phyloP scores from a whole-genome alignment of 441 rosid genomes.

The Adansonia gregorii region DNA sequence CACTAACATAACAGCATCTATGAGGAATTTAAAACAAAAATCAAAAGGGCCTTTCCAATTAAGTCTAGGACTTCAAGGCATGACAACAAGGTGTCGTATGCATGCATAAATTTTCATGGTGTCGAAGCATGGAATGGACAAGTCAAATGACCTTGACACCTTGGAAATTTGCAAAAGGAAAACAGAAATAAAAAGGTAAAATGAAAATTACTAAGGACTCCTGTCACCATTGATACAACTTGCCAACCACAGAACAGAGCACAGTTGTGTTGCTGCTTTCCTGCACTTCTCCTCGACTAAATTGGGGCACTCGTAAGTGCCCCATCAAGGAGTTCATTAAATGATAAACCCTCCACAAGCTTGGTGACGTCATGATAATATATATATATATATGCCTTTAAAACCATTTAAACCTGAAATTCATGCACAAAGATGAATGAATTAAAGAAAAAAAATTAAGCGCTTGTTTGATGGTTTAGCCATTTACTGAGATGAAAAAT shows the following conservation, averaged over 20 bases:
- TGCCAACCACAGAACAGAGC: constrained; percentile 41
- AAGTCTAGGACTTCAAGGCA: background rate
- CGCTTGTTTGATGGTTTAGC: too few species aligned
- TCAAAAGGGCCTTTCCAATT: background rate
- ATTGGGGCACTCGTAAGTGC: constrained; percentile 53
- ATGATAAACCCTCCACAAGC: constrained; percentile 69
- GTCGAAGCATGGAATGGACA: background rate
- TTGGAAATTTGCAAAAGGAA: background rate
- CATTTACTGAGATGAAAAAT: too few species aligned
- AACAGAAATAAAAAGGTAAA: background rate
- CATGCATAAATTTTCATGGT: background rate
- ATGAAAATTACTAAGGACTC: background rate
- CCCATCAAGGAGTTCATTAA: constrained; percentile 80
- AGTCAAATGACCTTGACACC: constrained; percentile 2
- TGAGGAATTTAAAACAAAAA: constrained; percentile 15
- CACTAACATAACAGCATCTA: background rate
- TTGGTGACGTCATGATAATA: constrained; percentile 56
- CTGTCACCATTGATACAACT: constrained; percentile 50
- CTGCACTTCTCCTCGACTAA: constrained; percentile 68
- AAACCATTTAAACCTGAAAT: constrained; percentile 78
- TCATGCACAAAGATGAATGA: constrained; percentile 11
- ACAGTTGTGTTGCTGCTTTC: constrained; percentile 43
- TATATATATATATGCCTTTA: constrained; percentile 56
- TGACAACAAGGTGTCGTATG: background rate
- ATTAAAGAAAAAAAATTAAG: background rate